Conservation (phyloP, 106 monocot genomes). For the Alisma plantagoaquatica region DNA sequence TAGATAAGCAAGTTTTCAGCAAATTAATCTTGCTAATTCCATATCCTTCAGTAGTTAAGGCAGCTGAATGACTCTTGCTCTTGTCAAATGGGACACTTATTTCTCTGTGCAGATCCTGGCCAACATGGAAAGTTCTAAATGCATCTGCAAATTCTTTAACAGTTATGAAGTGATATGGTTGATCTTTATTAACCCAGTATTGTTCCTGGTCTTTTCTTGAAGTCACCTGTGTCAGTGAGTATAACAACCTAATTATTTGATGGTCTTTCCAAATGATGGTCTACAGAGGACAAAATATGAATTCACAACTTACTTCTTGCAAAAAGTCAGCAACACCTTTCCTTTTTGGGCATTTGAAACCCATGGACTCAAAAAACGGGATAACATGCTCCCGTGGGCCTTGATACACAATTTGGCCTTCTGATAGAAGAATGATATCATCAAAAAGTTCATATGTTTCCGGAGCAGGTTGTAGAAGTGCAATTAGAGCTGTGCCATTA, state of each 20-base stretch:
- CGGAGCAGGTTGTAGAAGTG: conserved; percentile 9
- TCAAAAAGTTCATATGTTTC: conserved; percentile 10
- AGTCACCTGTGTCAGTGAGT: too few species aligned
- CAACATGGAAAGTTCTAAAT: conserved; percentile 4
- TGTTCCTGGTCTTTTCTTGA: conserved; percentile 12
- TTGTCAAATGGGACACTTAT: conserved; percentile 9
- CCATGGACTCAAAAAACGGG: conserved; percentile 31
- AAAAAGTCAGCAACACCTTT: too few species aligned
- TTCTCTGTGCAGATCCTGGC: not conserved
- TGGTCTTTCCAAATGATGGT: too few species aligned
- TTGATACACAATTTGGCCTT: conserved; percentile 37
- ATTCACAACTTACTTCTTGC: too few species aligned
- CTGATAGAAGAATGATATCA: too few species aligned
- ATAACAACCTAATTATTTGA: too few species aligned
- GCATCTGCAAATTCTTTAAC: conserved; percentile 5
- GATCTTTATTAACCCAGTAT: conserved; percentile 7
- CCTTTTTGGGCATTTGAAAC: too few species aligned
- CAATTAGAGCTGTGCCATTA: too few species aligned
- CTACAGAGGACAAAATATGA: too few species aligned
- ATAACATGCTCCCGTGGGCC: conserved; percentile 24
- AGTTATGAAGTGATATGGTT: conserved; percentile 2
- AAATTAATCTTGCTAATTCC: conserved; percentile 18
- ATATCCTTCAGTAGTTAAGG: conserved; percentile 23
- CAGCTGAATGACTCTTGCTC: conserved; percentile 24
- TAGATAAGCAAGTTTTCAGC: conserved; percentile 18